These are phyloP conservation scores for Phaeosphaeriaceae sp. DNA, from an alignment of 2,329 filamentous ascomycete species.

Conservation along the genomic window DNA sequence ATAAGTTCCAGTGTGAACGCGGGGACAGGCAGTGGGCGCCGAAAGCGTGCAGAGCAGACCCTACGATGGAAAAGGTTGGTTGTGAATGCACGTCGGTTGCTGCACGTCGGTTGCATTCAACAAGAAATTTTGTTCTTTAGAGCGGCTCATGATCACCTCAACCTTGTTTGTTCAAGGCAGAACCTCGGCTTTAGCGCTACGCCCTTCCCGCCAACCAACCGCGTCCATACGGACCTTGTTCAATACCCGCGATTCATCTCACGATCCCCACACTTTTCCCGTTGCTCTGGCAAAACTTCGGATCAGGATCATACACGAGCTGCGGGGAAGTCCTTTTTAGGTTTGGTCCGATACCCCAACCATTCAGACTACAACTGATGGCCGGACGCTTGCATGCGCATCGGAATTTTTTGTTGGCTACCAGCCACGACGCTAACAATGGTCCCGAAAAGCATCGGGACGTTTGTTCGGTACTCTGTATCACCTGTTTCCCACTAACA, in stretches of 20 bases:
- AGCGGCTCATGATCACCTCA: constrained; percentile 6
- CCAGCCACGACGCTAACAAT: constrained; percentile 7
- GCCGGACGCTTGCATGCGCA: constrained; percentile 16
- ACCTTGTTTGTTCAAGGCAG: not conserved
- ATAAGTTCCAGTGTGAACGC: no score
- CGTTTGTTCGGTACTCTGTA: constrained; percentile 2
- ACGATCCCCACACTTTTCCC: constrained; percentile 8
- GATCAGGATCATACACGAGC: constrained; percentile 2
- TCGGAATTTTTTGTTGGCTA: constrained; percentile 14
- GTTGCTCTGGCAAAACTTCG: constrained; percentile 14
- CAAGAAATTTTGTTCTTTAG: constrained; percentile 1
- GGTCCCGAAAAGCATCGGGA: not conserved
- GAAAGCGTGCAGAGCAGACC: no score
- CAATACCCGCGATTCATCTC: constrained; percentile 1
- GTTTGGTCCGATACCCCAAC: constrained; percentile 2
- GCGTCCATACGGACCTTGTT: not conserved
- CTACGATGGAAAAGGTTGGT: no score
- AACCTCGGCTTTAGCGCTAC: constrained; percentile 5
- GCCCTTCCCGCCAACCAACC: not conserved
- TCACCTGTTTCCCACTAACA: constrained; percentile 6
- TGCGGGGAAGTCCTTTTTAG: constrained; percentile 1
- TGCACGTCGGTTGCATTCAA: not conserved
- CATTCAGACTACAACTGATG: constrained; percentile 2
- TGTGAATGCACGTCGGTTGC: not conserved
- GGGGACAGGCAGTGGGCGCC: no score